A percentile compares a stretch with the other conserved stretches of the same genome.
phyloP scores from a whole-genome alignment of 306 rosid genomes.

The Senna tora region DNA sequence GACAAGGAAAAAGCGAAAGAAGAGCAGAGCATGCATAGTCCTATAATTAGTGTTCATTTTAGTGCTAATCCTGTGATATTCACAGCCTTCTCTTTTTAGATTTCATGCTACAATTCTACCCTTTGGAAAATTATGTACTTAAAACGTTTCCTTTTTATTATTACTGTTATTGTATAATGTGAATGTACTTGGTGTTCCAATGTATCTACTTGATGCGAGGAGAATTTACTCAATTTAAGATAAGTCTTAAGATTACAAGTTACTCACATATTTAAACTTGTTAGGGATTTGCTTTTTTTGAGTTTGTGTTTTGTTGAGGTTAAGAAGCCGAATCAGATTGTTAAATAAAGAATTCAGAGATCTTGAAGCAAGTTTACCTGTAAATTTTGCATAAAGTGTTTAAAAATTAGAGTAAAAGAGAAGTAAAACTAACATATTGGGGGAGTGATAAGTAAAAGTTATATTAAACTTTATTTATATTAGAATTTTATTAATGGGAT shows the following conservation, averaged over 20 bases:
- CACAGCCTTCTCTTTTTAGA: conserved; percentile 11
- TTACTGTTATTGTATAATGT: conserved; percentile 1
- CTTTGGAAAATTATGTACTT: conserved; percentile 39
- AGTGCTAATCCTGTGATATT: conserved; percentile 38
- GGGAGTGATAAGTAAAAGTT: too few species aligned
- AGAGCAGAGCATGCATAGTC: conserved; percentile 47
- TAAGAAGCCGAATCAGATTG: neutral
- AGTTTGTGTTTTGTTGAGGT: neutral
- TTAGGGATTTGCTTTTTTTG: neutral
- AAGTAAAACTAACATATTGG: too few species aligned
- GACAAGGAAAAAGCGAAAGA: conserved; percentile 53
- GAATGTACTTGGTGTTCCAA: conserved; percentile 30
- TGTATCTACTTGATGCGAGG: conserved; percentile 23
- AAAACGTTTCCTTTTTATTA: conserved; percentile 2
- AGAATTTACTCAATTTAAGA: conserved; percentile 21
- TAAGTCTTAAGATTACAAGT: conserved; percentile 22
- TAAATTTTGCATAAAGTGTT: too few species aligned
- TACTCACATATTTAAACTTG: neutral
- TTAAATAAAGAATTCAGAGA: too few species aligned
- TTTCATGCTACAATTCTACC: conserved; percentile 6
- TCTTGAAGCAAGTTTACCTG: too few species aligned
- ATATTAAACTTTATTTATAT: too few species aligned
- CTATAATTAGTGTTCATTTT: conserved; percentile 42
- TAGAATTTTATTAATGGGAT: too few species aligned
- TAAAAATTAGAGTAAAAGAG: too few species aligned